A percentile compares a stretch with the other conserved stretches of the same genome.
Conservation (phyloP, 192 early-diverging fungal genomes). For the Umbelopsis vinacea region DNA sequence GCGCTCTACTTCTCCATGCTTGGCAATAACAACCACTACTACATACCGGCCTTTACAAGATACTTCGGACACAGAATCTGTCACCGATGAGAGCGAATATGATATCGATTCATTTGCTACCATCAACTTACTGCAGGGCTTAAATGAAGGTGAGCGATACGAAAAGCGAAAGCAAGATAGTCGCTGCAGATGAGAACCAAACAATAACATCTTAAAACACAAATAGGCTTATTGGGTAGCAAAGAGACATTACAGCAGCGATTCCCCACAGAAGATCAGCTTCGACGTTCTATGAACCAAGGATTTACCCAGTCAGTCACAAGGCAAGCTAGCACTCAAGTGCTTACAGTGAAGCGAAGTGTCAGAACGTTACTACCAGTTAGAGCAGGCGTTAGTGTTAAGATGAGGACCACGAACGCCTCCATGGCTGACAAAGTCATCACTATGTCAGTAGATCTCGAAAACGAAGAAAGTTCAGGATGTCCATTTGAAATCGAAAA, state of each 20-base stretch:
- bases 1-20: constrained; percentile 39
- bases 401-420: constrained; percentile 64
- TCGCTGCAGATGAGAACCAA: not conserved
- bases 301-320: not conserved
- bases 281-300: not conserved
- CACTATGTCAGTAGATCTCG: constrained; percentile 68
- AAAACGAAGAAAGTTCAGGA: constrained; percentile 59
- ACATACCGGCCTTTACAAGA: constrained; percentile 40
- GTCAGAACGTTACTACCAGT: constrained; percentile 48
- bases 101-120: constrained; percentile 56
- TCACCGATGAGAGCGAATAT: constrained; percentile 47
- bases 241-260: not conserved
- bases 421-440: constrained; percentile 59
- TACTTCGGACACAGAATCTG: constrained; percentile 19
- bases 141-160: constrained; percentile 48
- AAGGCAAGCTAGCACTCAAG: not conserved
- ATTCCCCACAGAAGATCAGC: constrained; percentile 7
- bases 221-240: not conserved
- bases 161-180: not conserved
- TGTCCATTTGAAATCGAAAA: constrained; percentile 52
- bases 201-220: not conserved
- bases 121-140: constrained; percentile 55
- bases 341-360: constrained; percentile 42
- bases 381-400: constrained; percentile 56
- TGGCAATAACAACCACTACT: constrained; percentile 43